Conservation (phyloP, 768 basidiomycete genomes). For the Amanita fuliginea region DNA sequence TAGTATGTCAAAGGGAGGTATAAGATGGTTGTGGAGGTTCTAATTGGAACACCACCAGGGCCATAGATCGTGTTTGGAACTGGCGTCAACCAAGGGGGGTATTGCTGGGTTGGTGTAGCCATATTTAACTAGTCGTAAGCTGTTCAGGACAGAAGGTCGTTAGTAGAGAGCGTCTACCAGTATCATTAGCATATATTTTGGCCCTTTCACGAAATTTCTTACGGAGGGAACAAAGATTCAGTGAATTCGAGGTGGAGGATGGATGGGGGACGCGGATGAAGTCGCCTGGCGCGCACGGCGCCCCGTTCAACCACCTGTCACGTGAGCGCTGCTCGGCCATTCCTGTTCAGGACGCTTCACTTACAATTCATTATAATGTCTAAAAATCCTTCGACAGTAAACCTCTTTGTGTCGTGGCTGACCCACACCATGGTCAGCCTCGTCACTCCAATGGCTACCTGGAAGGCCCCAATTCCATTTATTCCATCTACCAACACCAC, state of each 20-base stretch:
- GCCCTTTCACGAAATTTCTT: neutral
- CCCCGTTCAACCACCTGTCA: conserved; percentile 4
- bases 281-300: neutral
- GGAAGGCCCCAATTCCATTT: neutral
- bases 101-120: conserved; percentile 52
- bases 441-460: neutral
- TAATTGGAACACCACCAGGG: conserved; percentile 37
- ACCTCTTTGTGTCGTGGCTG: neutral
- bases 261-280: neutral
- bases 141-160: conserved; percentile 21
- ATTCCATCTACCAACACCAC: neutral
- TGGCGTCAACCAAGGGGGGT: conserved; percentile 66
- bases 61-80: conserved; percentile 41
- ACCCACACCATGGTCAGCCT: neutral
- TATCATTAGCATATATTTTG: neutral
- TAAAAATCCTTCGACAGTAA: too few species aligned
- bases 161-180: conserved; percentile 30
- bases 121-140: conserved; percentile 20
- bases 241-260: neutral
- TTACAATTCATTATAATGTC: too few species aligned
- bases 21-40: conserved; percentile 46
- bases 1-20: conserved; percentile 71
- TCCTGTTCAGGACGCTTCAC: neutral
- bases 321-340: conserved; percentile 2
- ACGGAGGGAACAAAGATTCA: neutral